phyloP scores from a whole-genome alignment of 2,329 filamentous ascomycete genomes.

The Alternaria sp. region DNA sequence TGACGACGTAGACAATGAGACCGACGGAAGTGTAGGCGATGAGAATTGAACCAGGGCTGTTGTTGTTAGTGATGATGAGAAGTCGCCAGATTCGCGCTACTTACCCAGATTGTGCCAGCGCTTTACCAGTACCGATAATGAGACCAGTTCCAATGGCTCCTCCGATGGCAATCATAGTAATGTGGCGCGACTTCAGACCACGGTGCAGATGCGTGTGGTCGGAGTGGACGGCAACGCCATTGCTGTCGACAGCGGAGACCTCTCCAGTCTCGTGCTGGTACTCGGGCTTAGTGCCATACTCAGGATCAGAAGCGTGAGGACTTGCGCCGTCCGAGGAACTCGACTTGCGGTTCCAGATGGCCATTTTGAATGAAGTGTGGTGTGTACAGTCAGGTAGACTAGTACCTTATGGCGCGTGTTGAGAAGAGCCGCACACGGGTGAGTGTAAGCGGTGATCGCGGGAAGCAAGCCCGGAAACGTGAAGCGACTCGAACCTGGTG shows the following conservation, averaged over 20 bases:
- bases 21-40: constrained; percentile 75
- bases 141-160: constrained; percentile 76
- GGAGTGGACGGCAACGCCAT: constrained; percentile 34
- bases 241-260: constrained; percentile 16
- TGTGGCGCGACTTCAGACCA: constrained; percentile 61
- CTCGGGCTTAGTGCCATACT: constrained; percentile 21
- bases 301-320: constrained; percentile 30
- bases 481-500: neutral
- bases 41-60: constrained; percentile 69
- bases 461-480: constrained; percentile 10
- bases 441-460: constrained; percentile 6
- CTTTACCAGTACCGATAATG: constrained; percentile 69
- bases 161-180: constrained; percentile 73
- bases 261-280: constrained; percentile 23
- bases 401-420: constrained; percentile 6
- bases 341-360: constrained; percentile 37
- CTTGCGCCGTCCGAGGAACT: constrained; percentile 36
- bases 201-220: constrained; percentile 55
- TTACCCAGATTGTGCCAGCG: constrained; percentile 55
- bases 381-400: neutral
- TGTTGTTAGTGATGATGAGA: constrained; percentile 18
- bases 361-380: constrained; percentile 23
- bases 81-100: constrained; percentile 6
- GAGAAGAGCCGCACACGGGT: constrained; percentile 7
- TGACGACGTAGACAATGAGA: constrained; percentile 77